phyloP scores from a whole-genome alignment of 176 grass and related monocot species.

The Phoenix roebelenii region DNA sequence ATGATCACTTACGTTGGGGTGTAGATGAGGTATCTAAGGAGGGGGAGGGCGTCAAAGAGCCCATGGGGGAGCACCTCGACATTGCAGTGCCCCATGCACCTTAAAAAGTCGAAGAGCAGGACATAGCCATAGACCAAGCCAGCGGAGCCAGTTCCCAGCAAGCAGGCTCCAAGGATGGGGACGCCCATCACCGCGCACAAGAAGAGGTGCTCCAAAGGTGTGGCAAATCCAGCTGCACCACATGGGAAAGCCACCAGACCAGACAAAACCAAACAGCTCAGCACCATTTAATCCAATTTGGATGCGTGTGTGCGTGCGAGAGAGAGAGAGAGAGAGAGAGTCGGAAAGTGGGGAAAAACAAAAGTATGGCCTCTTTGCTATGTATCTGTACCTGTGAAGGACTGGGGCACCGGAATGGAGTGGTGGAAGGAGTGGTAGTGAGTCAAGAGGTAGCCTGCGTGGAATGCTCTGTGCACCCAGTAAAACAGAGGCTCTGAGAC shows the following conservation, averaged over 20 bases:
- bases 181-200: conserved; percentile 34
- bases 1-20: conserved; percentile 58
- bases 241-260: too few relatives aligned
- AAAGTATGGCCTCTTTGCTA: background rate
- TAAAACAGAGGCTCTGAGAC: conserved; percentile 65
- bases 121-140: conserved; percentile 53
- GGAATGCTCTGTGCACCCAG: conserved; percentile 43
- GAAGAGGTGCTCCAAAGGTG: conserved; percentile 51
- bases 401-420: conserved; percentile 49
- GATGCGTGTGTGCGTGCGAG: too few relatives aligned
- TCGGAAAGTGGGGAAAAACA: background rate
- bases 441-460: conserved; percentile 42
- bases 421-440: conserved; percentile 68
- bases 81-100: conserved; percentile 79
- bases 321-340: background rate
- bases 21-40: conserved; percentile 61
- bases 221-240: conserved; percentile 45
- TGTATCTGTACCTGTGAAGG: conserved; percentile 44
- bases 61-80: conserved; percentile 55
- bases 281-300: too few relatives aligned
- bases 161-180: conserved; percentile 39
- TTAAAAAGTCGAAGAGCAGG: conserved; percentile 53
- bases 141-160: conserved; percentile 30
- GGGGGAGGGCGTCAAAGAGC: conserved; percentile 35
- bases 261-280: background rate